Evolutionary conservation across 306 rosid genomes (phyloP), one percentile per base, ranked within the genome.

Genomic region (Trichosanthes cucumerina): DNA sequence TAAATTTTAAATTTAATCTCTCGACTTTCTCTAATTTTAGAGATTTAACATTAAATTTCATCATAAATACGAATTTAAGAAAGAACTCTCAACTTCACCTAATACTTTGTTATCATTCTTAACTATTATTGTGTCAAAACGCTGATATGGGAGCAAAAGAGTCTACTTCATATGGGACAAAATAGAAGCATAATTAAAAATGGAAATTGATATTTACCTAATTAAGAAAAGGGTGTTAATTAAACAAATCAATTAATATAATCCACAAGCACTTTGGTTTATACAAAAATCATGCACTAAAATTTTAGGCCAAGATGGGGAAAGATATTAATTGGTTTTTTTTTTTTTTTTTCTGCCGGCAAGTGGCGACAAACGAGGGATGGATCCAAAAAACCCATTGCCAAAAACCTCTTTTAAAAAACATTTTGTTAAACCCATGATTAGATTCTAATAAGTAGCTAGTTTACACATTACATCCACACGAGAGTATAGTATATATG

Each of bases 331-430:
- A 36, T 39, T 38, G 24, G 9, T 15, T 6, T 43, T 49, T 28
- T 4, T 44, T 24, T 44, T 24, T 73, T 73, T 16, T 47, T 26
- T 38, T 36, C 9, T 39, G 76, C 76, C 56, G 77, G 77, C 77
- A 73, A 73, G 77, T 73, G 77, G 77, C 77, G 59, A 49, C 77
- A 73, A 73, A 49, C 26, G 14, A 73, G 14, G 53, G 38, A 73
- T 15, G 24, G 60, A 73, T 73, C 77, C 76, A 70, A 62, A 62
- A 70, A 23, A 43, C 21, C 71, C 73, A 69, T 21, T 0, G 54
- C 52, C 19, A 41, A 59, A 14, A 62, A 14, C 33, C 14, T 58
- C 34, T 58, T 23, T 58, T 23, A 47, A 21, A 9, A 10, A 21
- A 23, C 31, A 62, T 23, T 62, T 15, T 34, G 56, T 44, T 70